Evolutionary conservation across 306 rosid species (phyloP).

Genomic region (Prosopis cineraria): DNA sequence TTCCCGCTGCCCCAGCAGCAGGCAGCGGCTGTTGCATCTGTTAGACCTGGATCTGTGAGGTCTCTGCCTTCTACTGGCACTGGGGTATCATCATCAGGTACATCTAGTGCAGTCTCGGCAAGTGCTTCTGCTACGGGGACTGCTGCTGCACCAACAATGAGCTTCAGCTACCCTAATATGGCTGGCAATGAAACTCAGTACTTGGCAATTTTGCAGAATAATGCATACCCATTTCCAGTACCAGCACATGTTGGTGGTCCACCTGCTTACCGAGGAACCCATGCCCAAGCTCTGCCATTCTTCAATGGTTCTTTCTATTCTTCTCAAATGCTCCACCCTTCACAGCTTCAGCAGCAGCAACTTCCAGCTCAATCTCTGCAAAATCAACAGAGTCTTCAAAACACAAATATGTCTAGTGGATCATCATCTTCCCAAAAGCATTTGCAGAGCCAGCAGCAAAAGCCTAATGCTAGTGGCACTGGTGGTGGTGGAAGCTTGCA

Average conservation of each 20-base stretch:
- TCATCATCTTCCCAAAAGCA: conserved; percentile 89
- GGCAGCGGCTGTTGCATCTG: conserved; percentile 59
- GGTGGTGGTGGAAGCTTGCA: conserved; percentile 60
- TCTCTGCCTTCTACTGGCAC: conserved; percentile 60
- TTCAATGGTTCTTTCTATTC: conserved; percentile 86
- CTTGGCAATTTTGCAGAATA: conserved; percentile 87
- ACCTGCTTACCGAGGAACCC: conserved; percentile 82
- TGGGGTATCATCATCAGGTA: conserved; percentile 42
- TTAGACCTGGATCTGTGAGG: conserved; percentile 74
- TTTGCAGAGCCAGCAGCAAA: conserved; percentile 79
- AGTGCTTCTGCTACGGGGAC: conserved; percentile 50
- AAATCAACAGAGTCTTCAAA: conserved; percentile 74
- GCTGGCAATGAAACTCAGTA: conserved; percentile 81
- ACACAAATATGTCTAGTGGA: conserved; percentile 64
- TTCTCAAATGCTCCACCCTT: conserved; percentile 83
- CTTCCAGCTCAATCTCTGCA: conserved; percentile 69
- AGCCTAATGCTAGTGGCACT: conserved; percentile 52
- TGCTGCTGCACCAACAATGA: conserved; percentile 69
- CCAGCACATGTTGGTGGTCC: conserved; percentile 90
- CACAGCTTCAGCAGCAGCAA: conserved; percentile 71
- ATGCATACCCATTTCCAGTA: conserved; percentile 83
- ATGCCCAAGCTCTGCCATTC: conserved; percentile 76
- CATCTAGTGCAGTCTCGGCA: conserved; percentile 45
- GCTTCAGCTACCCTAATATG: conserved; percentile 82
- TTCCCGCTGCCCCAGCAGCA: conserved; percentile 92